Evolutionary conservation across 31 red algal species (phyloP), one percentile per base, ranked within the genome.

Genomic region (Odonthalia washingtoniensis): DNA sequence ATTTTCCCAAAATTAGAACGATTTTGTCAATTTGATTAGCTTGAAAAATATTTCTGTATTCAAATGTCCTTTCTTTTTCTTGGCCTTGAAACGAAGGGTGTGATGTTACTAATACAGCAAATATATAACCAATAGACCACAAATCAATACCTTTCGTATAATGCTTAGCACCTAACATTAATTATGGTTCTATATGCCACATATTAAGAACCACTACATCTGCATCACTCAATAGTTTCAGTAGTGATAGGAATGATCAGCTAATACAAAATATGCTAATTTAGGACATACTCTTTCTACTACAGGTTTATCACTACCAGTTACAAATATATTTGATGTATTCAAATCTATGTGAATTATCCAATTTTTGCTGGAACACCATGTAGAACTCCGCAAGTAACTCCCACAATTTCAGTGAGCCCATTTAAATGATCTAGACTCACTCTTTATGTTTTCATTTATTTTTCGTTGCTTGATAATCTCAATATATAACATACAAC

Each of bases 11-110:
- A 44, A 94, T 89, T 35, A 84, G 88, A 67, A 99, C 96, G 9
- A 99, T 99, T 74, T 99, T 96, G 70, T 94, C 93, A 40, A 99
- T 87, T 72, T 99, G 94, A 68, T 99, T 89, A 5, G 93, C 89
- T 76, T 99, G 92, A 60, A 94, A 99, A 16, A 90, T 89, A 45
- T 91, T 91, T 30, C 94, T 77, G 49, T 96, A 89, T 61, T 96
- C 94, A 0, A 83, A 83, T 72, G 87, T 89, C n/a, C 94, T 92
- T 65, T 94, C 87, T 46, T 94, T 86, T 46, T 98, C 92, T 64
- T 83, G 82, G 32, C 96, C 96, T 70, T 94, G 96, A 75, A 98
- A 94, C 40, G 95, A 87, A 34, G 96, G 96, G 77, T 98, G 95
- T 24, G 90, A 93, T 31, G 93, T 88, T 37, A 93, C 78, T 17